A percentile compares a stretch with the other conserved stretches of the same genome.
Conservation (phyloP, 305 asterid genomes). For the Ilex paraguariensis region DNA sequence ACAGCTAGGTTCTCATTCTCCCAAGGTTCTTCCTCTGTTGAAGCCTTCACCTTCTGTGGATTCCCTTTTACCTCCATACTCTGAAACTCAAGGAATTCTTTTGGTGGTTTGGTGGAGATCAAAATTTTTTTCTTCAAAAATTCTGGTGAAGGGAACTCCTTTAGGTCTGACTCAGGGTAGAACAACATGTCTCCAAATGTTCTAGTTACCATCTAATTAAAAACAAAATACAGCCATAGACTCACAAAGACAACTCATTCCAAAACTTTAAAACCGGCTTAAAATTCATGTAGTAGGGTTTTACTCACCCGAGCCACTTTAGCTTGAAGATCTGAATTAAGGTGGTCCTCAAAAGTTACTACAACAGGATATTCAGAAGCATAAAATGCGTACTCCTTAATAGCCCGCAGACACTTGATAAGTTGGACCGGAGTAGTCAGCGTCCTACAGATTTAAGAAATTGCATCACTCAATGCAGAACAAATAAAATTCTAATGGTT, state of each 20-base stretch:
- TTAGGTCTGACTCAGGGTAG: constrained; percentile 11
- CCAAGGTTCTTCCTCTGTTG: constrained; percentile 1
- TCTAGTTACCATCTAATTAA: constrained; percentile 15
- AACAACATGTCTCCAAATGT: constrained; percentile 17
- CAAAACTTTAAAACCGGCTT: no score
- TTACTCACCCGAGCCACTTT: constrained; percentile 18
- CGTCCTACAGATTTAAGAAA: constrained; percentile 15
- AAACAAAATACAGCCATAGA: no score
- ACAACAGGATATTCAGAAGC: constrained; percentile 22
- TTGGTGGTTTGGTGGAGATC: constrained; percentile 21
- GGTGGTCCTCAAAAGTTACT: constrained; percentile 26
- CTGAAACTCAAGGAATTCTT: constrained; percentile 1
- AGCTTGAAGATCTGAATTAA: constrained; percentile 12
- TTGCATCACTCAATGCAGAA: background rate
- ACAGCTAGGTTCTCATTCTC: background rate
- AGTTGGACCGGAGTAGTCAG: constrained; percentile 19
- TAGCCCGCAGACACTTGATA: constrained; percentile 17
- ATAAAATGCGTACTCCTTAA: constrained; percentile 15
- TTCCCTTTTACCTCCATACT: background rate
- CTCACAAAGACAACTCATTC: no score
- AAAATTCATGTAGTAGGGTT: no score
- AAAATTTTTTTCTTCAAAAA: constrained; percentile 8
- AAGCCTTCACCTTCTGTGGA: background rate
- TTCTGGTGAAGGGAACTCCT: constrained; percentile 22
- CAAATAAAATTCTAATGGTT: background rate